A percentile compares a stretch with the other conserved stretches of the same genome.
phyloP scores from a whole-genome alignment of 257 asterid species.

The Solanum virginianum region DNA sequence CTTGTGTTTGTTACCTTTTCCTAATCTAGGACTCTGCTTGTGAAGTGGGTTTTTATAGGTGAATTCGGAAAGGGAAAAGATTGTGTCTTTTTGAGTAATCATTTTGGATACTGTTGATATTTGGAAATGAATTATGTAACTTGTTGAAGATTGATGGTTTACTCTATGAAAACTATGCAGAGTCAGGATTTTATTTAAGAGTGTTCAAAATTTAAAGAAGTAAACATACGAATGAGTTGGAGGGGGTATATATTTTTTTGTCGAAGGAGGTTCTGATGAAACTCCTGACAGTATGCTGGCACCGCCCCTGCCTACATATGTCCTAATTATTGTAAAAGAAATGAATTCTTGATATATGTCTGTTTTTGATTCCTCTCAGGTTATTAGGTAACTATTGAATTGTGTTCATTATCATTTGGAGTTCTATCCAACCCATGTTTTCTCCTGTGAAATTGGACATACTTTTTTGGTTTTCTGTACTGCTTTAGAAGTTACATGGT shows the following conservation, averaged over 20 bases:
- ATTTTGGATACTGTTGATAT: background rate
- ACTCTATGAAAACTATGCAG: background rate
- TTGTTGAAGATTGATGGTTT: background rate
- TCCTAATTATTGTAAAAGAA: background rate
- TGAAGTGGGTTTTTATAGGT: background rate
- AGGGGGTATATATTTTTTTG: no score
- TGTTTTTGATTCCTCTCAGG: background rate
- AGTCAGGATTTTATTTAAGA: no score
- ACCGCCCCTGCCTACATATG: background rate
- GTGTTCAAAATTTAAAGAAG: no score
- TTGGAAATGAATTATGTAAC: background rate
- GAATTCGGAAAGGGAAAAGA: background rate
- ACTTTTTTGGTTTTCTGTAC: background rate
- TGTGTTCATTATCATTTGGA: background rate
- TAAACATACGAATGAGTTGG: no score
- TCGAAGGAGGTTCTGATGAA: no score
- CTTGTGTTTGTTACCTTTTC: background rate
- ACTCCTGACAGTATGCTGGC: no score
- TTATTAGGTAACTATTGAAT: background rate
- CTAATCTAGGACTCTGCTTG: background rate
- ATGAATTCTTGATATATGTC: background rate
- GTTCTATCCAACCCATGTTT: background rate
- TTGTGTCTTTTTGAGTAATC: background rate
- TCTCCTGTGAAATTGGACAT: background rate
- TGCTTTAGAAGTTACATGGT: background rate